phyloP scores from a whole-genome alignment of 2,329 filamentous ascomycete genomes.

The Elsinoe perseae region DNA sequence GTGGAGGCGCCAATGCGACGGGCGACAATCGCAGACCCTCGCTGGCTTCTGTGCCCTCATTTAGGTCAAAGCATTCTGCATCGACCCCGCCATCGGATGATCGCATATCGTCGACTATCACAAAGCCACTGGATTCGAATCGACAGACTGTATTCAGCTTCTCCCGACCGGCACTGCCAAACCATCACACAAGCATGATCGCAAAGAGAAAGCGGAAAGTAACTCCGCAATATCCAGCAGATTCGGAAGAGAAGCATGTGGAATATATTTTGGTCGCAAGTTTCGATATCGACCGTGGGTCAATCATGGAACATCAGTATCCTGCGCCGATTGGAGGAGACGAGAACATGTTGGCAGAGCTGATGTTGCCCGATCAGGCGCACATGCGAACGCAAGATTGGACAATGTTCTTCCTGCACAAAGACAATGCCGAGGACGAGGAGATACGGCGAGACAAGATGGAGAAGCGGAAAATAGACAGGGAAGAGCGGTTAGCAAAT shows the following conservation, averaged over 20 bases:
- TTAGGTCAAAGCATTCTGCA: slow-evolving; percentile 14
- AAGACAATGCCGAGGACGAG: slow-evolving; percentile 80
- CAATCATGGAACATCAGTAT: slow-evolving; percentile 98
- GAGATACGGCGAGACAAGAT: slow-evolving; percentile 52
- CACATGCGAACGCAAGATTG: slow-evolving; percentile 93
- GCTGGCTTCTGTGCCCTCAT: slow-evolving; percentile 25
- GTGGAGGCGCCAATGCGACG: slow-evolving; percentile 5
- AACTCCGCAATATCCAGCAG: slow-evolving; percentile 43
- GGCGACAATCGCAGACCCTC: slow-evolving; percentile 22
- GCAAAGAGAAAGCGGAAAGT: slow-evolving; percentile 25
- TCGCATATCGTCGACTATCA: slow-evolving; percentile 15
- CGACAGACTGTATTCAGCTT: slow-evolving; percentile 13
- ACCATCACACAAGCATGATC: slow-evolving; percentile 10
- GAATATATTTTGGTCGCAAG: slow-evolving; percentile 97
- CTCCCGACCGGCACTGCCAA: slow-evolving; percentile 9
- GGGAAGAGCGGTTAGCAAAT: slow-evolving; percentile 31
- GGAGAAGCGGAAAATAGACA: slow-evolving; percentile 30
- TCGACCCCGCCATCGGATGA: slow-evolving; percentile 13
- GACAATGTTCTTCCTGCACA: slow-evolving; percentile 98
- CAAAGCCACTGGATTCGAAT: slow-evolving; percentile 7
- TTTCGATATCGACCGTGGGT: slow-evolving; percentile 92
- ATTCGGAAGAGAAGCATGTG: slow-evolving; percentile 71
- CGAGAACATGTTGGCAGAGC: slow-evolving; percentile 94
- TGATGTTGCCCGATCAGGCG: slow-evolving; percentile 96
- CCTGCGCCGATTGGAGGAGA: slow-evolving; percentile 91